A percentile compares a stretch with the other conserved stretches of the same genome.
Conservation (phyloP, 257 asterid genomes). For the Solanum sejunctum region DNA sequence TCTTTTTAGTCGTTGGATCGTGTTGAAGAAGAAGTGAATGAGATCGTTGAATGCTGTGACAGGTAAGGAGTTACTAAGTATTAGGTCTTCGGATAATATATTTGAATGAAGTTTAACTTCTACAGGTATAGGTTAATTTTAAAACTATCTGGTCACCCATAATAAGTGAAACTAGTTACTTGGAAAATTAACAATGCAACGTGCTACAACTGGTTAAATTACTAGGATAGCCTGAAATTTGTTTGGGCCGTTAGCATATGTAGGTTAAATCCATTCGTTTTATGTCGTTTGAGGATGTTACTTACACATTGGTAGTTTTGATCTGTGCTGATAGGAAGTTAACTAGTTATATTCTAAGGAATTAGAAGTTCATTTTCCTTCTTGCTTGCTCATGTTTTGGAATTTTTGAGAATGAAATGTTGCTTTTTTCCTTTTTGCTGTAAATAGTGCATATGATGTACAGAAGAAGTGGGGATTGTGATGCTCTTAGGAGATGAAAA, state of each 20-base stretch:
- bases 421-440: neutral
- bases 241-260: neutral
- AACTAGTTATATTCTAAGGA: neutral
- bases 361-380: neutral
- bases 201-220: neutral
- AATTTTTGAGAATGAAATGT: neutral
- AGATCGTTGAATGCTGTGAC: constrained; percentile 84
- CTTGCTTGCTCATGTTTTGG: neutral
- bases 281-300: neutral
- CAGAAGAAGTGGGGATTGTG: neutral
- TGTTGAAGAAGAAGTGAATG: constrained; percentile 88
- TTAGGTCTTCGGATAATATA: neutral
- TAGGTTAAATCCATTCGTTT: neutral
- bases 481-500: neutral
- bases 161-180: neutral
- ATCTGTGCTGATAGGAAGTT: neutral
- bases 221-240: neutral
- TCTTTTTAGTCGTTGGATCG: constrained; percentile 65
- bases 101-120: neutral
- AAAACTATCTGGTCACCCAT: neutral
- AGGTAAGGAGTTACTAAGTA: constrained; percentile 34
- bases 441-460: neutral
- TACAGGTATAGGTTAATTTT: neutral
- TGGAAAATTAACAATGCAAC: neutral
- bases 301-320: neutral